phyloP scores from a whole-genome alignment of 192 early-diverging fungal genomes.

The Linnemannia hyalina region DNA sequence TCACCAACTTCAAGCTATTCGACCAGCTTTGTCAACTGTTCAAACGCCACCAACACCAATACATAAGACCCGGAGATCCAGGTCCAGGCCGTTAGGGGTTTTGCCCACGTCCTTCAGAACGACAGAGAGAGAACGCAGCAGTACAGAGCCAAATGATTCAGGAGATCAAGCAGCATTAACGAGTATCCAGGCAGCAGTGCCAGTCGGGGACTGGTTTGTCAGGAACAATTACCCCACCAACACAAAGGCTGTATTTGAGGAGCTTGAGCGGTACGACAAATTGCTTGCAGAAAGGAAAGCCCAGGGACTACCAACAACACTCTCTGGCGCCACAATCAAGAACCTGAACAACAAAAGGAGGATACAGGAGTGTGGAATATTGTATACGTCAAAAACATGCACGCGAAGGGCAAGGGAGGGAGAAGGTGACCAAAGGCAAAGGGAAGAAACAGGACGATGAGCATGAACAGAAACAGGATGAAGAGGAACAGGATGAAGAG shows the following conservation, averaged over 20 bases:
- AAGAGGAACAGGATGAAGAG: too few species aligned
- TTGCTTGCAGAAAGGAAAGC: neutral
- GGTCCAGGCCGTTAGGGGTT: too few species aligned
- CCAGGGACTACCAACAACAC: neutral
- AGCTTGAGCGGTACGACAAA: neutral
- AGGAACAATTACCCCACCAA: neutral
- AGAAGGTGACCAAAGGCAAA: too few species aligned
- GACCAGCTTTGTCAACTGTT: neutral
- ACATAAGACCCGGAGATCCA: neutral
- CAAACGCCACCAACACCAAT: neutral
- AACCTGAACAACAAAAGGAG: neutral
- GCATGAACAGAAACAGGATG: too few species aligned
- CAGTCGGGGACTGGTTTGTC: neutral
- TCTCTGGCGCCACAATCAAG: neutral
- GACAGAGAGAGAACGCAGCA: neutral
- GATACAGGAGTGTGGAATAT: neutral
- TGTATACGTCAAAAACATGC: too few species aligned
- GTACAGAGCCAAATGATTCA: neutral
- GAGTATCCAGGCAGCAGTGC: neutral
- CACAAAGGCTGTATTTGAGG: too few species aligned
- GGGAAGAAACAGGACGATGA: too few species aligned
- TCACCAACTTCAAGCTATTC: neutral
- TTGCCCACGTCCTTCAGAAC: neutral
- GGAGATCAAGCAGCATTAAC: neutral
- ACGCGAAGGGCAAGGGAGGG: too few species aligned